Conservation (phyloP, 2,329 filamentous ascomycete species). For the Aspergillus novofumigatus region DNA sequence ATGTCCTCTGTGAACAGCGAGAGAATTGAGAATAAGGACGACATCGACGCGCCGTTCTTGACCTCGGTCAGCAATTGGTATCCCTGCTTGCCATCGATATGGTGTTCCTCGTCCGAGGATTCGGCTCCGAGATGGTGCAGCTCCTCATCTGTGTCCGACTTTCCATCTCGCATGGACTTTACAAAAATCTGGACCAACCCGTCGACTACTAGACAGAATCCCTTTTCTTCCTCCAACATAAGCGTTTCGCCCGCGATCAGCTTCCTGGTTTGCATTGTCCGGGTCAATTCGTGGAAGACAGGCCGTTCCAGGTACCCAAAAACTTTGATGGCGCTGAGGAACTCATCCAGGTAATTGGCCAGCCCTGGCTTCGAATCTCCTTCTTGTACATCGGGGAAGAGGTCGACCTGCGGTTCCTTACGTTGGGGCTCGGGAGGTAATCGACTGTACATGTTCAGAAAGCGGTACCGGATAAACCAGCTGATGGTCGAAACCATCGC, state of each 20-base stretch:
- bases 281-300: slow-evolving; percentile 94
- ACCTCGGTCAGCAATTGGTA: slow-evolving; percentile 97
- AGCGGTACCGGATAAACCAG: slow-evolving; percentile 93
- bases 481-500: slow-evolving; percentile 77
- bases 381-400: slow-evolving; percentile 91
- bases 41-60: slow-evolving; percentile 97
- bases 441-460: slow-evolving; percentile 94
- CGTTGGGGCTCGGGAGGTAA: slow-evolving; percentile 90
- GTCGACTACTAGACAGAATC: slow-evolving; percentile 95
- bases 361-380: slow-evolving; percentile 85
- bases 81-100: slow-evolving; percentile 64
- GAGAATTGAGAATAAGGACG: slow-evolving; percentile 93
- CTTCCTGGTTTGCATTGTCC: slow-evolving; percentile 97
- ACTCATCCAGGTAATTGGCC: slow-evolving; percentile 96
- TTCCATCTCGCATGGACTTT: slow-evolving; percentile 65
- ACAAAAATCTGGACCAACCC: slow-evolving; percentile 97
- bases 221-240: slow-evolving; percentile 93
- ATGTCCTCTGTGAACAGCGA: slow-evolving; percentile 96
- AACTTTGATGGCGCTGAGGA: slow-evolving; percentile 96
- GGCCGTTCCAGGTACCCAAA: slow-evolving; percentile 95
- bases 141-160: slow-evolving; percentile 37
- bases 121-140: slow-evolving; percentile 40
- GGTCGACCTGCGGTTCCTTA: slow-evolving; percentile 90
- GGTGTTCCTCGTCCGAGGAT: slow-evolving; percentile 62
- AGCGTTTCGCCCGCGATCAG: slow-evolving; percentile 94